Base-by-base conservation (phyloP, 2,329 filamentous ascomycete genomes). In the Colletotrichum navitas region DNA sequence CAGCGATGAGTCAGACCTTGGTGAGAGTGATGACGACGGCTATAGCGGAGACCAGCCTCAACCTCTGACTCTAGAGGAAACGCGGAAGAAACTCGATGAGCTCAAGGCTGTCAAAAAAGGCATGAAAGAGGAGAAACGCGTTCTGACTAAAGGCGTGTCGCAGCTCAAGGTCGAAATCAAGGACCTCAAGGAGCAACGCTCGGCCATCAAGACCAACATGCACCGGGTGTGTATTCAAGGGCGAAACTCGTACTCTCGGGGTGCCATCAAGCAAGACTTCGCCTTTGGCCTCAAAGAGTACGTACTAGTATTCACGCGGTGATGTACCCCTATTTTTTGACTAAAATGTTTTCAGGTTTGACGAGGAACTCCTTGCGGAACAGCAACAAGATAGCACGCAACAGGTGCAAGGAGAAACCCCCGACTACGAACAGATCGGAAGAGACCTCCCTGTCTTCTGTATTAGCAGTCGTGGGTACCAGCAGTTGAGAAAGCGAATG, bases 381-480 rank as follows among this genome's bases (percentile, higher is more conserved):
- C 52, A 67, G 36, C 29, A 56, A 43, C 26, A 45, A 14, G 51
- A 63, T 18, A 32, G 2, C 21, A n/a, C 49, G 1, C 41, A 61
- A 8, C 58, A 51, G 10, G 4, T 41, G 5, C 29, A 59, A 2
- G 0, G 84, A n/a, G 85, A 90, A 8, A 55, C 82, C 3, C 83
- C 88, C 12, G 85, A 92, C 74, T 92, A 92, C 63, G 84, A 88
- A 0, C 79, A 88, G 54, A 83, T 91, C 10, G 89, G 87, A 0
- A 78, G 78, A 11, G 83, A 81, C 0, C 81, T 93, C 0, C 86
- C 89, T 0, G 89, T 92, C 1, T 93, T 91, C 75, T 92, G 90
- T 72, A 87, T 92, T 21, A 90, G 88, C 68, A 88, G 87, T 58
- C 82, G 87, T 55, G 89, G 86, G 0, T 92, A 91, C 65, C 89